phyloP scores from a whole-genome alignment of 768 basidiomycete species.

The Naematelia aurantialba region DNA sequence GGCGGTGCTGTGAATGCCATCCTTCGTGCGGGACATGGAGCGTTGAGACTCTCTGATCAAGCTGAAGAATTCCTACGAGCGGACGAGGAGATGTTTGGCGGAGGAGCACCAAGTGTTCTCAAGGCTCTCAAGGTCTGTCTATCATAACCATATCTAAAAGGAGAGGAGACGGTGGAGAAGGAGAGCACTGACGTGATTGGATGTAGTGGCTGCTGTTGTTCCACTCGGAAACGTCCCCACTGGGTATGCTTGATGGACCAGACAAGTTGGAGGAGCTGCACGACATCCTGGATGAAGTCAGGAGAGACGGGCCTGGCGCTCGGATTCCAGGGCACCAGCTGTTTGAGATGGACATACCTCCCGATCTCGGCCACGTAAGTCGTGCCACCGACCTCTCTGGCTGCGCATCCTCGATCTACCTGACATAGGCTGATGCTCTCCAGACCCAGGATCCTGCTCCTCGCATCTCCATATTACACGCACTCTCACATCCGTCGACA shows the following conservation, averaged over 20 bases:
- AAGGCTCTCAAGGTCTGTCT: conserved; percentile 32
- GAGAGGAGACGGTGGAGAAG: too few relatives aligned
- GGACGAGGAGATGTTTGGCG: conserved; percentile 27
- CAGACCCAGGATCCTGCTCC: conserved; percentile 36
- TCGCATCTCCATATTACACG: conserved; percentile 33
- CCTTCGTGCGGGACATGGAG: conserved; percentile 9
- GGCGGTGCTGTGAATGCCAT: conserved; percentile 16
- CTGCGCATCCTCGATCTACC: neutral
- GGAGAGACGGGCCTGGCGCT: conserved; percentile 1
- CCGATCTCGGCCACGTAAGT: conserved; percentile 20
- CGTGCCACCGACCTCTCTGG: neutral
- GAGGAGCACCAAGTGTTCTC: conserved; percentile 21
- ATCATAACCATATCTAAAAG: neutral
- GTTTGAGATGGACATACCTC: conserved; percentile 11
- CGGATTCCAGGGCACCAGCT: conserved; percentile 13
- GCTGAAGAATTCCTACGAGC: conserved; percentile 21
- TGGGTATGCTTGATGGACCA: conserved; percentile 3
- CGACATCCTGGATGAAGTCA: conserved; percentile 9
- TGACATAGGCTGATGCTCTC: conserved; percentile 1
- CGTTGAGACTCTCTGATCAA: conserved; percentile 18
- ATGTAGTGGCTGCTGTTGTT: conserved; percentile 26
- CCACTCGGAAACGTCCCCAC: neutral
- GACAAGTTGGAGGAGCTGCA: conserved; percentile 5
- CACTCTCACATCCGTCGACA: conserved; percentile 16
- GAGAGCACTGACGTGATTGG: conserved; percentile 17